Base-by-base conservation (phyloP, 2,329 filamentous ascomycete genomes). In the Calonectria ilicicola region DNA sequence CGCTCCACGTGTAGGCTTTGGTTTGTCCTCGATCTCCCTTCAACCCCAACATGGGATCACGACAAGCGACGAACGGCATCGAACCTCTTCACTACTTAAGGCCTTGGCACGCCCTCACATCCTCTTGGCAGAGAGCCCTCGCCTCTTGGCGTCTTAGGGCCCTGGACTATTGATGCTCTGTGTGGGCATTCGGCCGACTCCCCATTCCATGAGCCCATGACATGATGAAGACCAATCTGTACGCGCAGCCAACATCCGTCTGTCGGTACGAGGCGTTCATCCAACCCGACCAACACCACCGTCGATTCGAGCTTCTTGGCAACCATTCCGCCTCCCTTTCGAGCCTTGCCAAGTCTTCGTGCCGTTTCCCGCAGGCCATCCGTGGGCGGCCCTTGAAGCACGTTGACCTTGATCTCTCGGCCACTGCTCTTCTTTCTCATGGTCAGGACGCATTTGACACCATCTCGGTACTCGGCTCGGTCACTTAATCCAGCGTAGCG, bases 1-100 rank as follows among this genome's bases (percentile, higher is more conserved):
- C 5, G 15, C 26, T 44, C 69, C 69, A 70, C 69, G 69, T 70
- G 69, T 53, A 67, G 53, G 29, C 44, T 49, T 42, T 60, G 69
- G 63, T 70, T 70, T 51, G 69, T 19, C 47, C 67, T 53, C 38
- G 58, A 40, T 60, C 53, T 38, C 40, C 32, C 47, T 32, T n/a
- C 21, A 21, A 65, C 27, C 9, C 19, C 67, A 2, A 10, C 35
- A 44, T 49, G 27, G 38, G 2, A 12, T 19, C 40, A n/a, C 42
- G 46, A 15, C 44, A 46, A 26, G 15, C 44, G 35, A 40, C 35
- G n/a, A 63, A 51, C 53, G 17, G 5, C 12, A 53, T 68, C 27
- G 23, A 49, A 2, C 14, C 23, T 46, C 47, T 58, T 65, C 60
- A 58, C 40, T 40, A 69, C 46, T 65, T 65, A 69, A 65, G 60